Evolutionary conservation across 306 rosid genomes (phyloP).

Genomic region (Vicia sativa): DNA sequence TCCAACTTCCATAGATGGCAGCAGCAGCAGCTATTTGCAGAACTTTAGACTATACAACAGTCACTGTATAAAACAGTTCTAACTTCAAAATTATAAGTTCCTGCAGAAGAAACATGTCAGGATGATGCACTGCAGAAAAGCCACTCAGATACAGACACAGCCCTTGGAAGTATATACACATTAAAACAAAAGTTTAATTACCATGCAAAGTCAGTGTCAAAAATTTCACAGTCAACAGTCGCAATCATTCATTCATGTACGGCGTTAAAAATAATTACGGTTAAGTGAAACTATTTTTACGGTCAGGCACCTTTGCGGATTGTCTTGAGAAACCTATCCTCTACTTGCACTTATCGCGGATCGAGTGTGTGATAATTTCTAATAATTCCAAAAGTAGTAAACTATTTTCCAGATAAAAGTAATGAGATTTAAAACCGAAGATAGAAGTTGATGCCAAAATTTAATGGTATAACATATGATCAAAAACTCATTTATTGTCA

Average conservation of each 20-base stretch:
- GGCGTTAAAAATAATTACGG: no score
- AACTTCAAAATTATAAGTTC: not conserved
- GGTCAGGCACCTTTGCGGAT: no score
- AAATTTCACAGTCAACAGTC: not conserved
- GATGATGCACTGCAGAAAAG: conserved; percentile 12
- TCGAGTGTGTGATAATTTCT: not conserved
- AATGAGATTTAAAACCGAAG: conserved; percentile 23
- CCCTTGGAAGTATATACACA: not conserved
- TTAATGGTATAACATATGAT: conserved; percentile 21
- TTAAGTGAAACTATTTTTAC: no score
- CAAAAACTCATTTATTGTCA: conserved; percentile 25
- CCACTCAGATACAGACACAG: not conserved
- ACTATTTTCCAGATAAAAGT: conserved; percentile 1
- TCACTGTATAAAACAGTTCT: conserved; percentile 1
- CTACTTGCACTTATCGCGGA: no score
- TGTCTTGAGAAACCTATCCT: no score
- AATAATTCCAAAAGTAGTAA: conserved; percentile 6
- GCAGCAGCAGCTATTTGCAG: conserved; percentile 17
- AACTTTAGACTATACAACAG: conserved; percentile 10
- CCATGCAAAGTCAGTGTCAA: not conserved
- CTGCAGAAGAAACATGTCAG: not conserved
- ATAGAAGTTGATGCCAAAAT: conserved; percentile 16
- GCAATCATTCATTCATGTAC: no score
- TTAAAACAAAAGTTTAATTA: not conserved
- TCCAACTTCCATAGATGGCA: conserved; percentile 12